These are phyloP conservation scores for Stipa capillata DNA, from an alignment of 176 grass and related monocot genomes.

Conservation along the genomic window DNA sequence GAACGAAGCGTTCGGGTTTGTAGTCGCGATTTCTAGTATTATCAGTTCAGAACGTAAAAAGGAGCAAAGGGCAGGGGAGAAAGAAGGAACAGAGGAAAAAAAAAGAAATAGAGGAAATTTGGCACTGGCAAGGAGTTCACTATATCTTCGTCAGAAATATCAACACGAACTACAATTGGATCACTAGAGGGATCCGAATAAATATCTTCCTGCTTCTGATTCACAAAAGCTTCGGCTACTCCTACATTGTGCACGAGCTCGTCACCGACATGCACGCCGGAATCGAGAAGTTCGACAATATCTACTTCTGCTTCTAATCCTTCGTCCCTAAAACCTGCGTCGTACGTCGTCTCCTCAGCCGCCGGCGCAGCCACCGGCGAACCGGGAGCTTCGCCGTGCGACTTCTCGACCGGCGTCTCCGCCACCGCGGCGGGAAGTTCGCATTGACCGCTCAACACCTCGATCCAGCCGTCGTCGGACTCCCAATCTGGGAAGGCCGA, in stretches of 20 bases:
- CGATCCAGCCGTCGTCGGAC: conserved; percentile 33
- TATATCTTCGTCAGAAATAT: background rate
- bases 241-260: conserved; percentile 1
- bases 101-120: background rate
- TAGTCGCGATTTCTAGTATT: too few species aligned
- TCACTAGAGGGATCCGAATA: background rate
- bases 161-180: background rate
- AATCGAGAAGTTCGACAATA: background rate
- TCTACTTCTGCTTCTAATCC: background rate
- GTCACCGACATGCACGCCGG: background rate
- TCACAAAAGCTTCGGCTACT: background rate
- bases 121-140: background rate
- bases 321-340: background rate
- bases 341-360: background rate
- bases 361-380: background rate
- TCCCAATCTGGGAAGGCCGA: conserved; percentile 40
- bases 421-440: background rate
- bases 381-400: background rate
- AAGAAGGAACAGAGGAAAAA: background rate
- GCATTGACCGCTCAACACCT: background rate
- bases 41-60: too few species aligned
- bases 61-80: background rate
- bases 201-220: conserved; percentile 1
- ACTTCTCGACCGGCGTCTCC: background rate
- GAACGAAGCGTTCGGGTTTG: too few species aligned